phyloP scores from a whole-genome alignment of 164 flowering plant species.

The Magnolia changhungtana region DNA sequence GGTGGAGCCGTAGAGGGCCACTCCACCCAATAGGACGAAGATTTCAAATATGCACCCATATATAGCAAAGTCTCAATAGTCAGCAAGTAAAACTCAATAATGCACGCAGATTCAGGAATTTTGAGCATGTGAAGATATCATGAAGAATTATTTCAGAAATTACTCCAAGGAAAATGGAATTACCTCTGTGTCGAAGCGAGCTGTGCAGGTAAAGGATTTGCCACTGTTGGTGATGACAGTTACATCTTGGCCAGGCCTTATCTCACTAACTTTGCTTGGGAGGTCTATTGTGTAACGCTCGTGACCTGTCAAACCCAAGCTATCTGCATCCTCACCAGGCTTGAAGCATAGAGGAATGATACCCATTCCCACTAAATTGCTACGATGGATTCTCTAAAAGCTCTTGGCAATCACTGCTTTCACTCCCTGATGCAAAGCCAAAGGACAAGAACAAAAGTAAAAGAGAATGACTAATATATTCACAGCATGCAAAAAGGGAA shows the following conservation, averaged over 20 bases:
- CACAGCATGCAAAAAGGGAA: neutral
- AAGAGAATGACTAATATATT: neutral
- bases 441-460: neutral
- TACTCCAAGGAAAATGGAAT: neutral
- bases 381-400: conserved; percentile 82
- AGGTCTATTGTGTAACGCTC: conserved; percentile 38
- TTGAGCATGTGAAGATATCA: neutral
- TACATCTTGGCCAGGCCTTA: conserved; percentile 42
- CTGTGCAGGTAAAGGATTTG: conserved; percentile 38
- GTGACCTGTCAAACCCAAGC: conserved; percentile 37
- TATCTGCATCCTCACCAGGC: conserved; percentile 56
- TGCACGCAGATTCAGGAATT: neutral
- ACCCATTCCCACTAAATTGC: conserved; percentile 86
- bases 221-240: conserved; percentile 36
- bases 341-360: conserved; percentile 70
- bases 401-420: conserved; percentile 87
- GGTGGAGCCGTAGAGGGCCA: neutral
- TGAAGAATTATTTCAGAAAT: neutral
- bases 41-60: neutral
- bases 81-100: neutral
- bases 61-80: neutral
- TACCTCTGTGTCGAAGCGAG: conserved; percentile 50
- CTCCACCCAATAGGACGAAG: neutral
- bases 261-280: conserved; percentile 30
- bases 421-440: conserved; percentile 48